These are phyloP conservation scores for Diaporthe sp. DNA, from an alignment of 2,329 filamentous ascomycete genomes.

Conservation along the genomic window DNA sequence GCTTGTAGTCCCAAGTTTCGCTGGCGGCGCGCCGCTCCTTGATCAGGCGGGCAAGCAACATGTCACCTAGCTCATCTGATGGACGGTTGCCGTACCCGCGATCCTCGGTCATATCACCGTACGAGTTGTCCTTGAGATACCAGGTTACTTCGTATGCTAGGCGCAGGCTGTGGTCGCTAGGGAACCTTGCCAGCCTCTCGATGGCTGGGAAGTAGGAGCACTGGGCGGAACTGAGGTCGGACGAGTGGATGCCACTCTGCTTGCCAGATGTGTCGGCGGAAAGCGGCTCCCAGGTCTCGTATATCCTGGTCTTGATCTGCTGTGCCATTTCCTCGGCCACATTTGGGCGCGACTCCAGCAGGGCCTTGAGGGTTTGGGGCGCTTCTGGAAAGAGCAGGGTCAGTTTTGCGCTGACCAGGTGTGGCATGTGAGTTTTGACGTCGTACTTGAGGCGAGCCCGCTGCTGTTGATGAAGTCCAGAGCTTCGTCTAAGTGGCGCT, in stretches of 20 bases:
- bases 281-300: conserved; percentile 16
- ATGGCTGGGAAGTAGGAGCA: conserved; percentile 11
- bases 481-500: conserved; percentile 8
- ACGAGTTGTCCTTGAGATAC: conserved; percentile 19
- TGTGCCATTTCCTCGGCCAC: conserved; percentile 7
- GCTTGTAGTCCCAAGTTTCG: conserved; percentile 6
- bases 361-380: background rate
- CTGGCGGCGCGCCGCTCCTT: conserved; percentile 7
- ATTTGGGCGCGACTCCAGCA: conserved; percentile 5
- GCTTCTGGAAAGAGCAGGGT: conserved; percentile 19
- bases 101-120: conserved; percentile 4
- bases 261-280: background rate
- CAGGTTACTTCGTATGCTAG: conserved; percentile 1
- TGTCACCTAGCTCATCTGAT: conserved; percentile 19
- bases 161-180: conserved; percentile 2
- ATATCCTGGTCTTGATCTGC: conserved; percentile 18
- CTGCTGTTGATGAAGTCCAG: conserved; percentile 19
- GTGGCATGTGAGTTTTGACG: background rate
- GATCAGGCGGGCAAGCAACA: conserved; percentile 8
- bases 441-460: conserved; percentile 27
- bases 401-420: conserved; percentile 1
- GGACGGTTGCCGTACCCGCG: conserved; percentile 14
- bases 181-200: conserved; percentile 2
- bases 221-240: conserved; percentile 5
- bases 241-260: conserved; percentile 11